Base-by-base conservation (phyloP, 2,329 filamentous ascomycete genomes). In the Didymella lethalis region DNA sequence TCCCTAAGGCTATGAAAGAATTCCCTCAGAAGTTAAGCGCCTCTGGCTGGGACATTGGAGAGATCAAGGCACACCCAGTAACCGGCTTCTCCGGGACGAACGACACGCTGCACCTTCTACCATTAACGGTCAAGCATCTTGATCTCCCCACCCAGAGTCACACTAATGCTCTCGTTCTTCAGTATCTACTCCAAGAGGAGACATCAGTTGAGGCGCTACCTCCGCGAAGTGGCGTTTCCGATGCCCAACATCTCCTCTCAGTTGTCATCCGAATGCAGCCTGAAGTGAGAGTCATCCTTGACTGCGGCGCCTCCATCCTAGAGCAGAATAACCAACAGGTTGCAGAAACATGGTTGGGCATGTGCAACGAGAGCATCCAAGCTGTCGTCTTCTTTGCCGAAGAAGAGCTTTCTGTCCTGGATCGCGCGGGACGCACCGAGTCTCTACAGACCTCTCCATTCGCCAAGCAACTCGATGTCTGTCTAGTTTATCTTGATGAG, bases 81-180 rank as follows among this genome's bases (percentile, higher is more conserved):
- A 88, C 86, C 0, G 90, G 89, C 0, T 92, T 92, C 66, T 90
- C 86, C 54, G 89, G 89, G 0, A 92, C 89, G 0, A 88, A 87
- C 26, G 89, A 92, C 63, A 86, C 84, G 0, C 74, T 81, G 12
- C 77, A 81, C n/a, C 67, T 88, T 0, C 77, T 92, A 0, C 88
- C 89, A 0, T 65, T 88, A 0, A 75, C 66, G 0, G 80, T 91
- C 0, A 65, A 76, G 0, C 86, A 90, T 31, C 74, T 84, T 0
- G 85, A 91, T 34, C 77, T 88, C 0, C 66, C 75, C 0, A 73
- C 76, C 0, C 85, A 90, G 34, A 76, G 75, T 1, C 86, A 90
- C 49, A 93, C 89, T 0, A 91, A 91, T 63, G 89, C 89, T 0
- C 69, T 86, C 5, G 89, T 92, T 0, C 66, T 93, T 0, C 77